phyloP scores from a whole-genome alignment of 352 stramenopile genomes.

The Phytophthora hybrid region DNA sequence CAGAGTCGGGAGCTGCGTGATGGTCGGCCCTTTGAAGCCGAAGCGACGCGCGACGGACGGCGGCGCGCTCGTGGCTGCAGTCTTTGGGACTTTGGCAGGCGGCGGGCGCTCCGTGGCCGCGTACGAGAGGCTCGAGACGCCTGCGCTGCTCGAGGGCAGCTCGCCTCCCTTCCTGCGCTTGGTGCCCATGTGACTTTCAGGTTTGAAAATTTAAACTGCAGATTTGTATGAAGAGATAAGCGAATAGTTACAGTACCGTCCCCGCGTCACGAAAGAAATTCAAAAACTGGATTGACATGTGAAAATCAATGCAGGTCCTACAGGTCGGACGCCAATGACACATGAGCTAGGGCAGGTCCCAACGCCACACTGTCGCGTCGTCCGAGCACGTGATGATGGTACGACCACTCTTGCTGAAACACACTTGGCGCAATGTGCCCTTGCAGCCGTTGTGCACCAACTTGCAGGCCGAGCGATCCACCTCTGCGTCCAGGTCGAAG shows the following conservation, averaged over 20 bases:
- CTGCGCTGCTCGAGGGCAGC: constrained; percentile 3
- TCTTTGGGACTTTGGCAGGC: constrained; percentile 31
- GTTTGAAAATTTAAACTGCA: constrained; percentile 36
- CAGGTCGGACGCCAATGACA: not conserved
- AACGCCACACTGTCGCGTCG: constrained; percentile 81
- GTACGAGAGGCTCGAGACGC: constrained; percentile 32
- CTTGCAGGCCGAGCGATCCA: constrained; percentile 75
- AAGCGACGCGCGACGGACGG: constrained; percentile 39
- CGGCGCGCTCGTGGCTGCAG: not conserved
- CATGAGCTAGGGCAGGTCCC: constrained; percentile 53
- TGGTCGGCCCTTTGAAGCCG: constrained; percentile 49
- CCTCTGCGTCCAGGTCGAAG: constrained; percentile 80
- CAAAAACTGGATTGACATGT: not conserved
- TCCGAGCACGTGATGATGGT: constrained; percentile 82
- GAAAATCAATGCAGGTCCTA: too few relatives aligned
- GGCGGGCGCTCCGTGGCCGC: constrained; percentile 20
- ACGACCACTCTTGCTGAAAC: constrained; percentile 77
- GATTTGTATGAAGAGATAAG: constrained; percentile 27
- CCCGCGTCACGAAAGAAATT: constrained; percentile 2
- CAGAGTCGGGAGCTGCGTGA: constrained; percentile 38
- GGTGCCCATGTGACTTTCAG: constrained; percentile 29
- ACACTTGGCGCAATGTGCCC: constrained; percentile 81
- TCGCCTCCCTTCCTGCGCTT: constrained; percentile 48
- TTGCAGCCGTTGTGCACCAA: constrained; percentile 80
- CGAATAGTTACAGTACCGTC: constrained; percentile 17